Evolutionary conservation across 441 rosid species (phyloP).

Genomic region (Theobroma grandiflorum): DNA sequence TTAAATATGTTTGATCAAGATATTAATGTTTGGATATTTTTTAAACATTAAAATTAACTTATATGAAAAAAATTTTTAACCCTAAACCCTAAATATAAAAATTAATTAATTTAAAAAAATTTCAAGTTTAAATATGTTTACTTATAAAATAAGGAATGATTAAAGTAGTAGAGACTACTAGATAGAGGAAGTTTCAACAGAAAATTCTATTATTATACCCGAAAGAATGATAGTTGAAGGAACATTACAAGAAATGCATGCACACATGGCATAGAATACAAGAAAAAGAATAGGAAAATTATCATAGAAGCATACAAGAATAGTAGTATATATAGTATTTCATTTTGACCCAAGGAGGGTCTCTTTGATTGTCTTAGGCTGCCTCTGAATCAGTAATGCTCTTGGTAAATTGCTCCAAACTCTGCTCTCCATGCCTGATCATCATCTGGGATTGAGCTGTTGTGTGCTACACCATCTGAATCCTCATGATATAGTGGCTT

Average conservation of each 20-base stretch:
- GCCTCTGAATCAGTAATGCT: conserved; percentile 51
- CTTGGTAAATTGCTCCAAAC: conserved; percentile 79
- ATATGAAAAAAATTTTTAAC: no score
- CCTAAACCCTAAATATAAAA: no score
- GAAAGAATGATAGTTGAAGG: not conserved
- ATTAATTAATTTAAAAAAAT: no score
- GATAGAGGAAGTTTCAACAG: not conserved
- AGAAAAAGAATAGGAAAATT: conserved; percentile 12
- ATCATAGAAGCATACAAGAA: not conserved
- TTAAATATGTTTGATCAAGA: no score
- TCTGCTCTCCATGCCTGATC: conserved; percentile 91
- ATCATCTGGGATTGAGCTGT: conserved; percentile 46
- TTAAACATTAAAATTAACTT: no score
- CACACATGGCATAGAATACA: not conserved
- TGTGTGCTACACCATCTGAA: conserved; percentile 39
- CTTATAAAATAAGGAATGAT: no score
- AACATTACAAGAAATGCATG: not conserved
- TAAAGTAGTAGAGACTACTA: no score
- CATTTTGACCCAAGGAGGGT: conserved; percentile 47
- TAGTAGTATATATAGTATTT: not conserved
- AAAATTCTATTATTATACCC: not conserved
- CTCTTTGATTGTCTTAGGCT: not conserved
- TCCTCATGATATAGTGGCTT: conserved; percentile 58
- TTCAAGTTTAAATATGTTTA: no score
- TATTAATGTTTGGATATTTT: no score